Evolutionary conservation across 2,329 filamentous ascomycete genomes (phyloP), one percentile per base, ranked within the genome.

Genomic region (Rutstroemia sp.): DNA sequence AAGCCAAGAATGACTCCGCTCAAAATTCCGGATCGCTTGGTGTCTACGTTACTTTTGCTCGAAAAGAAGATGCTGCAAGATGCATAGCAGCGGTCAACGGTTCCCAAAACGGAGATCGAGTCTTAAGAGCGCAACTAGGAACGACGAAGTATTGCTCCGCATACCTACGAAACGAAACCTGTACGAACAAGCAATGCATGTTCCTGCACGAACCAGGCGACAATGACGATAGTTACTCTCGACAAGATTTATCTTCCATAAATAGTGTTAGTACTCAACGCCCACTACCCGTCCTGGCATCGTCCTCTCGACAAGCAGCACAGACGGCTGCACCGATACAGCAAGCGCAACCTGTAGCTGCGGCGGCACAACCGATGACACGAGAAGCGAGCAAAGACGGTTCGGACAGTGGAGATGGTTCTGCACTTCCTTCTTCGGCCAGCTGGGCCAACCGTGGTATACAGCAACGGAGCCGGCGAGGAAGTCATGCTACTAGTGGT

Each of bases 91-190:
- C 91, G 39, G 94, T 99, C 5, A 91, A 99, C 70, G 91, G 92
- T 37, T 95, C 92, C 2, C 82, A 87, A 59, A 97, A 99, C 67
- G 91, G 89, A 52, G 94, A 97, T 60, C 80, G 92, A 51, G 79
- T 89, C 14, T 74, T 99, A 19, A 86, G 89, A 76, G 92, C 83
- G 4, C 85, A 84, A 67, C 73, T 84, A 53, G 94, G 94, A 23
- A 99, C 94, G 0, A 99, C 94, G 4, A 99, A 99, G 71, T 99
- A 99, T 72, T 99, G 94, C 71, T 99, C 94, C 0, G 92, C 94
- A 4, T 99, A 95, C 77, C 78, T 99, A 17, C 88, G 95, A 57
- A 91, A 95, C 63, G 94, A 99, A 72, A 87, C 86, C 63, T 99
- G 94, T 73, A 91, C 89, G 56, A 99, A 99, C 68, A 85, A 92